Evolutionary conservation across 805 yeast species (phyloP).

Genomic region (Candida alai): DNA sequence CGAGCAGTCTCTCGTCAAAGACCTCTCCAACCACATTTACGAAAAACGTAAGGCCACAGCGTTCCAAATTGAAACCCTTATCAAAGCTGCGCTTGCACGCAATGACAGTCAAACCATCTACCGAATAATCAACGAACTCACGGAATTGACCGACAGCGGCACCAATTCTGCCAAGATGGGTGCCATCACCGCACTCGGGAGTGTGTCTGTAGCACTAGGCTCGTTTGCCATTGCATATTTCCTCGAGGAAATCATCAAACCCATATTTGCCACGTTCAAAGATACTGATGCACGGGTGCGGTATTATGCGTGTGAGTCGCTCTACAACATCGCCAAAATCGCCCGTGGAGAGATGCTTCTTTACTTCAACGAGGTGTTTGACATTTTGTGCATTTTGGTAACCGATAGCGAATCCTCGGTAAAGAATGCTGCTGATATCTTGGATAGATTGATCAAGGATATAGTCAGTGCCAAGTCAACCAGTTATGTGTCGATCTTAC

Average conservation of each 20-base stretch:
- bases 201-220: constrained; percentile 92
- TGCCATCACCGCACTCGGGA: constrained; percentile 92
- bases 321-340: constrained; percentile 93
- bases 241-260: constrained; percentile 81
- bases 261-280: constrained; percentile 91
- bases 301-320: constrained; percentile 93
- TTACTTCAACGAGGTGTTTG: constrained; percentile 92
- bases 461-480: constrained; percentile 94
- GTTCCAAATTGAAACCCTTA: constrained; percentile 69
- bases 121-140: constrained; percentile 68
- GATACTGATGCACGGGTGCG: constrained; percentile 97
- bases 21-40: constrained; percentile 42
- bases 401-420: constrained; percentile 91
- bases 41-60: constrained; percentile 47
- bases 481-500: constrained; percentile 72
- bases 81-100: constrained; percentile 61
- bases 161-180: constrained; percentile 79
- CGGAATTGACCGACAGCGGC: constrained; percentile 71
- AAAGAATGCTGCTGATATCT: constrained; percentile 89
- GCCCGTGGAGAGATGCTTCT: constrained; percentile 91
- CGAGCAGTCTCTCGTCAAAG: constrained; percentile 37
- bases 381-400: constrained; percentile 82
- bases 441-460: constrained; percentile 87
- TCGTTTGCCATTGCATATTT: constrained; percentile 76
- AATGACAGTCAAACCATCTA: constrained; percentile 60